Conservation (phyloP, 805 yeast genomes). For the Metschnikowia amazonensis region DNA sequence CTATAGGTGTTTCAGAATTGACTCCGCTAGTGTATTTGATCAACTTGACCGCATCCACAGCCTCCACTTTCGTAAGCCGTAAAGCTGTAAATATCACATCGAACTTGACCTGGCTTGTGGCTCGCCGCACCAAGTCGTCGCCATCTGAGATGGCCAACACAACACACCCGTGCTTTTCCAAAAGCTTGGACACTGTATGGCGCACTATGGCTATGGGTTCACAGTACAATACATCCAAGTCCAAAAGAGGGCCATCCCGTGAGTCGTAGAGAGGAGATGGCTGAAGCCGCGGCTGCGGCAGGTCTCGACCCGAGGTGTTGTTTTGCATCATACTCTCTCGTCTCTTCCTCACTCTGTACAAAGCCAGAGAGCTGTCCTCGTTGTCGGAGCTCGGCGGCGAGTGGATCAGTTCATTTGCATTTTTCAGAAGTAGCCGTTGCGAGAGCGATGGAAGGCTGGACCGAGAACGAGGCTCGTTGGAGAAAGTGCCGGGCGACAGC, state of each 20-base stretch:
- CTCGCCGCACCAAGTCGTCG: conserved; percentile 76
- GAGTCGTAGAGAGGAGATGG: conserved; percentile 6
- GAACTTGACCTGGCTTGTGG: conserved; percentile 78
- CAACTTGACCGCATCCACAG: conserved; percentile 72
- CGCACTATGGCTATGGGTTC: conserved; percentile 84
- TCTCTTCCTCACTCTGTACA: conserved; percentile 50
- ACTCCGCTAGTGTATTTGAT: conserved; percentile 70
- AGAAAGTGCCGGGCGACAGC: not conserved
- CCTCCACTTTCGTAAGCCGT: conserved; percentile 61
- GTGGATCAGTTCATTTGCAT: conserved; percentile 24
- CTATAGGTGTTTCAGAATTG: conserved; percentile 73
- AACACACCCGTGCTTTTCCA: conserved; percentile 71
- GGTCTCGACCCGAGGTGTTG: conserved; percentile 12
- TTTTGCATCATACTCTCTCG: conserved; percentile 47
- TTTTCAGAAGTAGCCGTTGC: conserved; percentile 21
- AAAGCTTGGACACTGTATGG: conserved; percentile 56
- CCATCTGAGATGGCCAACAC: conserved; percentile 77
- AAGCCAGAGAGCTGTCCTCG: conserved; percentile 54
- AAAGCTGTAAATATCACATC: conserved; percentile 79
- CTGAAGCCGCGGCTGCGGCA: conserved; percentile 10
- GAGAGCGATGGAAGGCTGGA: conserved; percentile 23
- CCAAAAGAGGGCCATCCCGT: conserved; percentile 13
- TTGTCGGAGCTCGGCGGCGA: conserved; percentile 64
- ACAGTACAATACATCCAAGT: conserved; percentile 71
- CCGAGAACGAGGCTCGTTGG: conserved; percentile 12